Percentiles rank a stretch among this genome's conserved stretches.
Evolutionary conservation across 148 eudicot species (phyloP).

Genomic region (Chenopodium formosanum): DNA sequence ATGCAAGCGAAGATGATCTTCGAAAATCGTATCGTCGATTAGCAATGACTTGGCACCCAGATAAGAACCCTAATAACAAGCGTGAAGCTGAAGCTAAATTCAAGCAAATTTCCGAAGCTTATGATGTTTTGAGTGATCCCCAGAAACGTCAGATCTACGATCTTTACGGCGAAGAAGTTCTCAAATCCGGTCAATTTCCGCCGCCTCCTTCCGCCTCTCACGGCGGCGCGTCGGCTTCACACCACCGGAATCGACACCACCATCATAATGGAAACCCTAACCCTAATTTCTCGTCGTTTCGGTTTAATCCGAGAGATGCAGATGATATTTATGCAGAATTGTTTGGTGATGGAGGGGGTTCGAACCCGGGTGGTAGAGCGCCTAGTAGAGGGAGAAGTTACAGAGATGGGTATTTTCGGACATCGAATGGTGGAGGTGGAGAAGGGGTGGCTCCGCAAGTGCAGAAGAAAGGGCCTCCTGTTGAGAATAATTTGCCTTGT

Average conservation of each 20-base stretch:
- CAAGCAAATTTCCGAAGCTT: conserved; percentile 90
- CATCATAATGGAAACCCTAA: background rate
- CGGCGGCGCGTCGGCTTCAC: conserved; percentile 27
- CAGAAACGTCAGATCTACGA: conserved; percentile 94
- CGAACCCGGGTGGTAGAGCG: conserved; percentile 21
- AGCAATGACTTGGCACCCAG: conserved; percentile 85
- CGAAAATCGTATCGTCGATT: conserved; percentile 72
- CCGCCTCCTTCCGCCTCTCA: conserved; percentile 57
- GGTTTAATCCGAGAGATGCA: conserved; percentile 80
- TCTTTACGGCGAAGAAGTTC: conserved; percentile 79
- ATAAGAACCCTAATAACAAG: conserved; percentile 56
- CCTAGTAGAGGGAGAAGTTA: conserved; percentile 29
- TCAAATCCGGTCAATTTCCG: conserved; percentile 73
- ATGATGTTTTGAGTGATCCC: conserved; percentile 80
- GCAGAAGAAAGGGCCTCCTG: conserved; percentile 60
- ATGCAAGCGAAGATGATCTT: conserved; percentile 77
- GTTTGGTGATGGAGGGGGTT: conserved; percentile 44
- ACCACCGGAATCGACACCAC: conserved; percentile 36
- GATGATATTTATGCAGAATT: conserved; percentile 86
- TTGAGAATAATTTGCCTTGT: conserved; percentile 72
- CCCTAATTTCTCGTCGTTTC: conserved; percentile 34
- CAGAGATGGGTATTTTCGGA: conserved; percentile 44
- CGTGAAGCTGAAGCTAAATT: conserved; percentile 72
- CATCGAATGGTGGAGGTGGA: conserved; percentile 22
- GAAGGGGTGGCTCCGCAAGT: background rate